Evolutionary conservation across 148 eudicot genomes (phyloP).

Genomic region (Chenopodium formosanum): DNA sequence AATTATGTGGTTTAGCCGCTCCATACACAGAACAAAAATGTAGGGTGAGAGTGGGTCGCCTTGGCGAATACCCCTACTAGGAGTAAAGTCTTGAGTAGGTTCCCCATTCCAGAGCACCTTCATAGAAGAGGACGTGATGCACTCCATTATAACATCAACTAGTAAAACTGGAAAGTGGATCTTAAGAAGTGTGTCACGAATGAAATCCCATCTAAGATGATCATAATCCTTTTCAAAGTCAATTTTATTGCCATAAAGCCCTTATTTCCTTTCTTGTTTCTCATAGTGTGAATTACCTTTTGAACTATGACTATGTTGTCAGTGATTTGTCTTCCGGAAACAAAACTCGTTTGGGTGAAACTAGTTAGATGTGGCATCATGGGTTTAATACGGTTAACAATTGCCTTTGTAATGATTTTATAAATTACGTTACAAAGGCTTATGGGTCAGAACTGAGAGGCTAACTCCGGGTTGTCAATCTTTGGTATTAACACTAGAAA

Average conservation of each 20-base stretch:
- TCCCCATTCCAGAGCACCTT: too few relatives aligned
- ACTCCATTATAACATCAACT: too few relatives aligned
- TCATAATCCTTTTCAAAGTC: too few relatives aligned
- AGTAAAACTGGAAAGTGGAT: too few relatives aligned
- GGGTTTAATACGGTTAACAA: background rate
- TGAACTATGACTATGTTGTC: background rate
- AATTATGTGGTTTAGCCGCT: too few relatives aligned
- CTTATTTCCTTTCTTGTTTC: background rate
- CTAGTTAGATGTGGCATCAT: background rate
- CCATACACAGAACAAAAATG: too few relatives aligned
- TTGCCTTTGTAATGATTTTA: background rate
- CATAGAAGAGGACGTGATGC: too few relatives aligned
- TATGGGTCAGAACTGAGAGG: background rate
- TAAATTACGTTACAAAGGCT: background rate
- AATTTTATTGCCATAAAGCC: background rate
- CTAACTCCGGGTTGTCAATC: background rate
- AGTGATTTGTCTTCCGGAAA: background rate
- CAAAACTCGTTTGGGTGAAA: background rate
- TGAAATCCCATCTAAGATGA: too few relatives aligned
- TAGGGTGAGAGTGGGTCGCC: too few relatives aligned
- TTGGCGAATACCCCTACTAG: too few relatives aligned
- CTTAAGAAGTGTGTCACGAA: too few relatives aligned
- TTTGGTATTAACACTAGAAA: background rate
- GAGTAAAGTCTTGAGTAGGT: too few relatives aligned
- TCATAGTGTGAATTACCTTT: background rate